A percentile compares a stretch with the other conserved stretches of the same genome.
Evolutionary conservation across 495 filamentous ascomycete genomes (phyloP).

Genomic region (Friedmanniomyces endolithicus): DNA sequence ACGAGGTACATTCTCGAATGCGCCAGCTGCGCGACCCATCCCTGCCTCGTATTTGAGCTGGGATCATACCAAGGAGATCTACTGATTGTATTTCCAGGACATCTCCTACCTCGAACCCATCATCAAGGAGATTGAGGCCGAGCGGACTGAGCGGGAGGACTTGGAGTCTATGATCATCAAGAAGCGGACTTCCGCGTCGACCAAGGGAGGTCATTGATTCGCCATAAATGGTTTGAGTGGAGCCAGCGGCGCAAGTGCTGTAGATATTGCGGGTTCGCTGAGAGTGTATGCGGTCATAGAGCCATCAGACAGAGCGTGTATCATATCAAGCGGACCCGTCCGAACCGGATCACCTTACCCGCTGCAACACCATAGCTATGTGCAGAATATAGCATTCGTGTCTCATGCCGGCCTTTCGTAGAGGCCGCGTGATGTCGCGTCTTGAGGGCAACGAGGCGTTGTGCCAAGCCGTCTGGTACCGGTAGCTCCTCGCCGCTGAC

Average conservation of each 20-base stretch:
- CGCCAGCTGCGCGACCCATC: background rate
- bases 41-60: background rate
- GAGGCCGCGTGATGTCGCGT: too few relatives aligned
- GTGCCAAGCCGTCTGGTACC: too few relatives aligned
- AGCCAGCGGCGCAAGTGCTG: background rate
- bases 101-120: constrained; percentile 64
- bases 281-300: too few relatives aligned
- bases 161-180: constrained; percentile 66
- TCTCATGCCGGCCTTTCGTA: too few relatives aligned
- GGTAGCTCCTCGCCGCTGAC: too few relatives aligned
- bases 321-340: too few relatives aligned
- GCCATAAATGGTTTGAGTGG: background rate
- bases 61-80: background rate
- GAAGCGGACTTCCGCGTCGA: constrained; percentile 13
- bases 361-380: too few relatives aligned
- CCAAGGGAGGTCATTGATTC: background rate
- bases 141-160: constrained; percentile 66
- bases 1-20: constrained; percentile 44
- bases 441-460: too few relatives aligned
- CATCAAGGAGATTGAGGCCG: constrained; percentile 72
- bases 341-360: too few relatives aligned
- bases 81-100: constrained; percentile 42
- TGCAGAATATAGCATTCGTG: too few relatives aligned
- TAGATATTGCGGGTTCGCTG: background rate
- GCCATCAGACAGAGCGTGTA: background rate